Conservation (phyloP, 805 yeast species). For the Suhomyces prunicola region DNA sequence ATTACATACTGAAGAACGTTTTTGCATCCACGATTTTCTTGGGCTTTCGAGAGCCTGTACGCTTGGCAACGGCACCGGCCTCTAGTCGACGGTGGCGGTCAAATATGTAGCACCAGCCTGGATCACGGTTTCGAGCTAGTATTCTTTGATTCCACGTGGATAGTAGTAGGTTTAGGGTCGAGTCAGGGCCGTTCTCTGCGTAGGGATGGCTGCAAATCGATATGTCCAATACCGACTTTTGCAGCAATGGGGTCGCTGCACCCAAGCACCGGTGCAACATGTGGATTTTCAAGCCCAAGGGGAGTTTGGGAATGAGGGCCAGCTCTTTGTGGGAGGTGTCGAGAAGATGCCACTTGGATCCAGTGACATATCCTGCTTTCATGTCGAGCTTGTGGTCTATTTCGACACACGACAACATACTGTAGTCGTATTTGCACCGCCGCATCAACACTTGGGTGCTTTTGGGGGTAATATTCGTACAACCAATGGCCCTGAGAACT, state of each 20-base stretch:
- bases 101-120: background rate
- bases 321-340: background rate
- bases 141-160: slow-evolving; percentile 2
- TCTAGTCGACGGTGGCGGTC: background rate
- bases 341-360: slow-evolving; percentile 10
- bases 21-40: slow-evolving; percentile 11
- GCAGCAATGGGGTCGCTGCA: background rate
- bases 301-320: slow-evolving; percentile 5
- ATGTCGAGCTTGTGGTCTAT: slow-evolving; percentile 3
- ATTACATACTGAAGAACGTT: slow-evolving; percentile 16
- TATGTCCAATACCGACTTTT: slow-evolving; percentile 1
- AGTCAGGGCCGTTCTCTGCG: background rate
- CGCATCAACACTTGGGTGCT: background rate
- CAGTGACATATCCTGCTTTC: slow-evolving; percentile 4
- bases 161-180: background rate
- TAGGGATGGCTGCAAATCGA: background rate
- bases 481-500: slow-evolving; percentile 21
- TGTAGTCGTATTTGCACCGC: background rate
- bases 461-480: slow-evolving; percentile 9
- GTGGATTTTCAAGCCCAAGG: slow-evolving; percentile 11
- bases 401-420: slow-evolving; percentile 8
- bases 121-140: background rate
- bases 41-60: background rate
- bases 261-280: slow-evolving; percentile 6
- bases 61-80: background rate